Conservation (phyloP, 2,329 filamentous ascomycete genomes). For the Lachnellula suecica region DNA sequence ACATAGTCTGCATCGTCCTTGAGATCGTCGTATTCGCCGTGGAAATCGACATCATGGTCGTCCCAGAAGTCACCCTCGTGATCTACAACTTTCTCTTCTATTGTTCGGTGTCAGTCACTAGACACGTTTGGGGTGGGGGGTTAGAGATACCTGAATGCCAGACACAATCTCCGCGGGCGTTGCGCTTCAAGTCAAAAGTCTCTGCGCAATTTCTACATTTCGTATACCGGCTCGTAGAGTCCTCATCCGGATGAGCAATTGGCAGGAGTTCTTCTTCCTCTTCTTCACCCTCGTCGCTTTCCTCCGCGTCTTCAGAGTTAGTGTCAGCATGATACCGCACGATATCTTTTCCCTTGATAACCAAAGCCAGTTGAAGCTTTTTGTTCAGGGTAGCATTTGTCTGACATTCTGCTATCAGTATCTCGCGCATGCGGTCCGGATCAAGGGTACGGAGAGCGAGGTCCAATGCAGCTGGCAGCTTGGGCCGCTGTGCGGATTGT, state of each 20-base stretch:
- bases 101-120: no score
- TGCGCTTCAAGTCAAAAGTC: slow-evolving; percentile 6
- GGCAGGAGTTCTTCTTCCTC: neutral
- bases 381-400: neutral
- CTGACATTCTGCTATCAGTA: no score
- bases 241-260: slow-evolving; percentile 1
- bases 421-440: neutral
- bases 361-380: neutral
- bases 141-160: slow-evolving; percentile 15
- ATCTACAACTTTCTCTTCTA: no score
- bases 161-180: slow-evolving; percentile 1
- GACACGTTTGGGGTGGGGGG: no score
- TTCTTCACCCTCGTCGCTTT: neutral
- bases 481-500: neutral
- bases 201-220: slow-evolving; percentile 9
- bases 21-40: no score
- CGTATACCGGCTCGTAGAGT: slow-evolving; percentile 3
- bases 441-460: neutral
- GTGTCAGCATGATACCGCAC: slow-evolving; percentile 6
- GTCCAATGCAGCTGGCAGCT: neutral
- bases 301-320: neutral
- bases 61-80: no score
- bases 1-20: no score
- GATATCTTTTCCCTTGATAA: slow-evolving; percentile 1
- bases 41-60: no score